Base-by-base conservation (phyloP, 805 yeast species). In the Cyberlindnera maritima region DNA sequence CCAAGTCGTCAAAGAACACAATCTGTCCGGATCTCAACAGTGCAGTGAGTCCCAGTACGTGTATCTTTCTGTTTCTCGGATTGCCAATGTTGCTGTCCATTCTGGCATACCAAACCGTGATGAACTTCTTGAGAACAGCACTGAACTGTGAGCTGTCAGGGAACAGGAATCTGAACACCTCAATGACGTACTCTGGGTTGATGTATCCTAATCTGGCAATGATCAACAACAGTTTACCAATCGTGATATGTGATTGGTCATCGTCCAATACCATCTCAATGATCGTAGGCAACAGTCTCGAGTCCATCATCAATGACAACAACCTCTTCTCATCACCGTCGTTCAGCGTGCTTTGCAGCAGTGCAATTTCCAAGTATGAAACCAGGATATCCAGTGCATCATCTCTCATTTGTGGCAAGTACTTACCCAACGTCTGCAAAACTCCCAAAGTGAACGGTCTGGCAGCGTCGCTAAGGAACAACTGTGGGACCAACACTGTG, bases 61-160 rank as follows among this genome's bases (percentile, higher is more conserved):
- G 80, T 43, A 84, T 68, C 63, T 92, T 92, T 51, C 85, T 80
- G 54, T 81, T 79, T 49, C 88, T 74, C 1, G 96, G 91, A 57
- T 83, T 89, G 36, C 85, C 86, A 47, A 87, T 76, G 49, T 79
- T 78, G 53, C 63, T 61, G 25, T 70, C 68, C 50, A 75, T 63
- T 71, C 80, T 76, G 21, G 71, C 68, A 35, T 71, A 65, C 70
- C 76, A 72, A 14, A 64, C 57, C 4, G 63, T 55, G 13, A 66
- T 31, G 19, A 71, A 61, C 44, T 61, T 65, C 36, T 49, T 49
- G 4, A 69, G 42, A 5, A 64, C 47, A 8, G n/a, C n/a, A 19
- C 7, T 62, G 37, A 59, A 55, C 10, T 62, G 36, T 21, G 52
- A 46, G 15, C 60, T 60, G 42, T 62, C 62, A 7, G 57, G 52